These are phyloP conservation scores for Vaccinium myrtillus DNA, from an alignment of 148 eudicot genomes.

Conservation along the genomic window DNA sequence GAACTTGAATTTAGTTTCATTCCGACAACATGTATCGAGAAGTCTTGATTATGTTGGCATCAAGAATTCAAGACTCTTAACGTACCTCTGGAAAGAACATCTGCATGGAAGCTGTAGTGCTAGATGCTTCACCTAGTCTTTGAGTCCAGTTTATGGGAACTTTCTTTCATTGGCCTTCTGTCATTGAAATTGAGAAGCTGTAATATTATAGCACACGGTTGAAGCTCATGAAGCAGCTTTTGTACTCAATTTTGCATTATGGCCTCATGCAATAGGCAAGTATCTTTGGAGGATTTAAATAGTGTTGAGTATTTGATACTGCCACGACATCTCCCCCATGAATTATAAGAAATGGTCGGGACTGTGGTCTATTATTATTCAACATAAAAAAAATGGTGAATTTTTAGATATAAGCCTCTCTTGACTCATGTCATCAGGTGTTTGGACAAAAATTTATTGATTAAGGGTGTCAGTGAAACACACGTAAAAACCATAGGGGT, in stretches of 20 bases:
- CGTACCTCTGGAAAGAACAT: too few species aligned
- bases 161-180: neutral
- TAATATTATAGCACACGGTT: neutral
- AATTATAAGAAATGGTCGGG: neutral
- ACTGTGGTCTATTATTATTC: too few species aligned
- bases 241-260: neutral
- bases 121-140: neutral
- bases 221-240: neutral
- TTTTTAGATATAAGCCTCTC: too few species aligned
- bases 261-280: constrained; percentile 1
- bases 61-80: too few species aligned
- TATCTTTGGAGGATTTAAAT: neutral
- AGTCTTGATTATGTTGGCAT: too few species aligned
- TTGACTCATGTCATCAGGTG: too few species aligned
- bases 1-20: too few species aligned
- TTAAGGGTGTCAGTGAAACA: too few species aligned
- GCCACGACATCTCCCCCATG: neutral
- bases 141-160: neutral
- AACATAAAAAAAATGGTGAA: too few species aligned
- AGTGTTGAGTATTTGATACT: neutral
- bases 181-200: neutral
- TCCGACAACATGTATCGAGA: too few species aligned
- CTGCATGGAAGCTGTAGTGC: neutral
- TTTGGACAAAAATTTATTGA: too few species aligned
- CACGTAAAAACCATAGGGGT: too few species aligned